Percentiles rank a stretch among this genome's conserved stretches.
These are phyloP conservation scores for Penicillium hordei DNA, from an alignment of 2,329 filamentous ascomycete genomes.

Conservation along the genomic window DNA sequence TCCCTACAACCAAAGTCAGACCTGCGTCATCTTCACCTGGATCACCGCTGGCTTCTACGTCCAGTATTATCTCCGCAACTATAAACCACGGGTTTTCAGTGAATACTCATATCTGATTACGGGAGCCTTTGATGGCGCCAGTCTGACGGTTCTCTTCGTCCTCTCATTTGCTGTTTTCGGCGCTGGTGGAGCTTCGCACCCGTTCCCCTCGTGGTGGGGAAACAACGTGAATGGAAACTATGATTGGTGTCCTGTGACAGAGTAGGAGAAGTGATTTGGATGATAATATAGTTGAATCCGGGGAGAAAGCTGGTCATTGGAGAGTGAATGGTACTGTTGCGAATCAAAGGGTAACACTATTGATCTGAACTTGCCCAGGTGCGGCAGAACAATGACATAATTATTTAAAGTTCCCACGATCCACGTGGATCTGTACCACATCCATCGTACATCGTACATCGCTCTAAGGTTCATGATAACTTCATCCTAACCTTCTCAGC, in stretches of 20 bases:
- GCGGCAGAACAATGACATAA: background rate
- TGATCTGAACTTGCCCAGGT: too few species aligned
- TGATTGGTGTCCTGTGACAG: conserved; percentile 48
- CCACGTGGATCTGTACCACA: background rate
- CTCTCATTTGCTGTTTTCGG: conserved; percentile 59
- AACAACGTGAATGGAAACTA: conserved; percentile 53
- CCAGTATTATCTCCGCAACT: conserved; percentile 56
- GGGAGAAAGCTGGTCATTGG: background rate
- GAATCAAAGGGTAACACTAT: background rate
- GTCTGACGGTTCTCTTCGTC: conserved; percentile 52
- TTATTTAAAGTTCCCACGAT: background rate
- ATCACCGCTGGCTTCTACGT: conserved; percentile 47
- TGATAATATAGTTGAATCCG: too few species aligned
- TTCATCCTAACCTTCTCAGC: too few species aligned
- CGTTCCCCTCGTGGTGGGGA: conserved; percentile 58
- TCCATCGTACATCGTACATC: background rate
- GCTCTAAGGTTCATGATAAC: background rate
- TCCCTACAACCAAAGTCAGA: conserved; percentile 57
- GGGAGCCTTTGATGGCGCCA: conserved; percentile 55
- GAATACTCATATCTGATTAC: conserved; percentile 56
- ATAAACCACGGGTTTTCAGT: conserved; percentile 53
- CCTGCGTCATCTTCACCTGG: conserved; percentile 54
- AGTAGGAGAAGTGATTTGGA: conserved; percentile 20
- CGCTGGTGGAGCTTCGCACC: conserved; percentile 45
- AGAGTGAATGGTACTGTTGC: background rate